Conservation (phyloP, 192 early-diverging fungal genomes). For the Backusella parvicylindrica region DNA sequence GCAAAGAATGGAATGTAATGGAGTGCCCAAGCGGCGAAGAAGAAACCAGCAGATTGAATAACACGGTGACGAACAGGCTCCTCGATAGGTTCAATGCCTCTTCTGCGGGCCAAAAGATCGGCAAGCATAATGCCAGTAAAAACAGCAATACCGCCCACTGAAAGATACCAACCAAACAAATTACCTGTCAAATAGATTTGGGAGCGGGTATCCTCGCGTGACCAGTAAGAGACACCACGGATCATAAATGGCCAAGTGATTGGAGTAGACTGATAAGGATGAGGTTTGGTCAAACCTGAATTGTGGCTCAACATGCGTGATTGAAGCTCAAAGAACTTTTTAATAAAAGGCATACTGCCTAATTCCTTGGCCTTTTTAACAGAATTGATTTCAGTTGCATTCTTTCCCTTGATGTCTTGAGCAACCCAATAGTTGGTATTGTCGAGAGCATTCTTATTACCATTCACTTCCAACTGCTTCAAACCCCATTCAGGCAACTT, state of each 20-base stretch:
- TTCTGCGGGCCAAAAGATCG: conserved; percentile 67
- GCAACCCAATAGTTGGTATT: conserved; percentile 72
- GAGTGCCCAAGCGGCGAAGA: conserved; percentile 79
- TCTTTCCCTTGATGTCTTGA: conserved; percentile 69
- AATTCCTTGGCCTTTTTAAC: conserved; percentile 52
- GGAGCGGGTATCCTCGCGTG: conserved; percentile 65
- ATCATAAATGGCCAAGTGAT: conserved; percentile 88
- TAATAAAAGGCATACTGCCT: conserved; percentile 63
- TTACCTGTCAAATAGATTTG: conserved; percentile 94
- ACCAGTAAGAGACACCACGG: conserved; percentile 93
- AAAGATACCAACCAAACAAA: conserved; percentile 83
- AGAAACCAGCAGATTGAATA: conserved; percentile 68
- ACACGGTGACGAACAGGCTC: conserved; percentile 53
- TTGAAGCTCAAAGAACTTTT: conserved; percentile 90
- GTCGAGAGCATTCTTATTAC: conserved; percentile 81
- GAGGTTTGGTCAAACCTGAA: conserved; percentile 81
- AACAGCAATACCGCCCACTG: conserved; percentile 51
- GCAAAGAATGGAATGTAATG: conserved; percentile 93
- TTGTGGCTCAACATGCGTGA: conserved; percentile 90
- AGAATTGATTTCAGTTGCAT: conserved; percentile 39
- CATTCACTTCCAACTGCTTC: conserved; percentile 86
- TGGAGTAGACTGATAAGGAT: conserved; percentile 89
- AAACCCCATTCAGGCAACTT: conserved; percentile 88
- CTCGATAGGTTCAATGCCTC: conserved; percentile 65
- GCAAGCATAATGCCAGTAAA: conserved; percentile 62